Base-by-base conservation (phyloP, 2,329 filamentous ascomycete species). In the Arthrobotrys sinensis region DNA sequence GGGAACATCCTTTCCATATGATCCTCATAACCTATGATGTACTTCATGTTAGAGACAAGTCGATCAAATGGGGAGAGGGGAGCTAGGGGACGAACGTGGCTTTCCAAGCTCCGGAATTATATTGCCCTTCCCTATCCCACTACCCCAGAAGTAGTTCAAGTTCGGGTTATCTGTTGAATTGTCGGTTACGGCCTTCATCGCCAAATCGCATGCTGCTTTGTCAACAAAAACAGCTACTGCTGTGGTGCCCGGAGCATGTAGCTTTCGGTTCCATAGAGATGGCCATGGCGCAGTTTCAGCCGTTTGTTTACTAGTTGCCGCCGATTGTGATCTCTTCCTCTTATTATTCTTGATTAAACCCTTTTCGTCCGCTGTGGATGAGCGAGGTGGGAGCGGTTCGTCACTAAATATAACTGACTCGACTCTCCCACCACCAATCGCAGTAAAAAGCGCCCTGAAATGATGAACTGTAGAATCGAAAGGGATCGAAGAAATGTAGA, bases 401-500 rank as follows among this genome's bases (percentile, higher is more conserved):
- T 70, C 87, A 80, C 94, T 91, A 80, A 98, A 97, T 0, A 88
- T 86, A 4, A 96, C 91, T 65, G 86, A 87, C 84, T 97, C 93
- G 57, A 98, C 92, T 55, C 92, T 88, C 1, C 92, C 92, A 0
- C 91, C 90, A 7, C 93, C 92, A 0, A 97, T 88, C 14, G 96
- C 88, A 0, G 88, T 86, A 81, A 98, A 96, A 0, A 98, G 86
- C 48, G 90, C 87, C 52, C 93, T 90, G 48, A 98, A 87, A 82
- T 94, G 92, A 0, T 87, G 84, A 71, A 93, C 91, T 3, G 93
- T 96, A 76, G 93, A 91, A 83, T 97, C 94, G 80, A 91, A 87
- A 5, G 96, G 96, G 0, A 96, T 86, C 82, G 99, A 98, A 80
- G 94, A 92, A n/a, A 97, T 83, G 85, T 97, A 99, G 16, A 99